Percentiles rank a stretch among this genome's conserved stretches.
These are phyloP conservation scores for Lachancea quebecensis DNA, from an alignment of 805 yeast species.

Conservation along the genomic window DNA sequence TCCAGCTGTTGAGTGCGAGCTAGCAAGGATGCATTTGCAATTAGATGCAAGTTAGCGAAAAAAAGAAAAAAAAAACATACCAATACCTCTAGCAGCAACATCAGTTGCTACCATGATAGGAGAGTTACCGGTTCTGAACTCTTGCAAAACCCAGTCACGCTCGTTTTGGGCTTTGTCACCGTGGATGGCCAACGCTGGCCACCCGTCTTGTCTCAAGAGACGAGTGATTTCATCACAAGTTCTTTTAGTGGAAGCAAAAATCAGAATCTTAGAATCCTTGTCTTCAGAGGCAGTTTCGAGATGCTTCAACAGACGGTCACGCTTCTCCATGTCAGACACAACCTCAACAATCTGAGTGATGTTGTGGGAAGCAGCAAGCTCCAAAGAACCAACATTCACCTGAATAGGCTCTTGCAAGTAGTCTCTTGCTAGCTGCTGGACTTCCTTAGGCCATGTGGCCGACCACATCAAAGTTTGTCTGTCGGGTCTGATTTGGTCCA, in stretches of 20 bases:
- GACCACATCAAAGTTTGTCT: slow-evolving; percentile 99
- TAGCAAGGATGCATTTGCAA: background rate
- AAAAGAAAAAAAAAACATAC: slow-evolving; percentile 50
- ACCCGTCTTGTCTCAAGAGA: slow-evolving; percentile 90
- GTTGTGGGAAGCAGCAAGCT: slow-evolving; percentile 92
- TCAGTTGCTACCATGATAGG: slow-evolving; percentile 99
- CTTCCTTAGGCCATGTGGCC: slow-evolving; percentile 99
- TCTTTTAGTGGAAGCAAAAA: slow-evolving; percentile 96
- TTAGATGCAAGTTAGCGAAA: slow-evolving; percentile 3
- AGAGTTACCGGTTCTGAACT: slow-evolving; percentile 86
- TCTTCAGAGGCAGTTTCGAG: slow-evolving; percentile 71
- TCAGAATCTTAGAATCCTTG: slow-evolving; percentile 67
- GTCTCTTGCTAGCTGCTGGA: slow-evolving; percentile 86
- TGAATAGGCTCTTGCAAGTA: slow-evolving; percentile 90
- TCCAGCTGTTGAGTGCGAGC: background rate
- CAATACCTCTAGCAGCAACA: slow-evolving; percentile 99
- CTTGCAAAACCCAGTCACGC: slow-evolving; percentile 96
- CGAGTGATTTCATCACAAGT: slow-evolving; percentile 93
- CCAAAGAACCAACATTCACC: slow-evolving; percentile 93
- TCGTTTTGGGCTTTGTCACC: slow-evolving; percentile 98
- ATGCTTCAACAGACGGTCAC: slow-evolving; percentile 80
- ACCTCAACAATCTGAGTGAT: slow-evolving; percentile 92
- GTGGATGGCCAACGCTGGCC: slow-evolving; percentile 98
- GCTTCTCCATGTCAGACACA: slow-evolving; percentile 84
- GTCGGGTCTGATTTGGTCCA: slow-evolving; percentile 97